These are phyloP conservation scores for Arxiozyma slooffiae DNA, from an alignment of 1,139 yeast species.

Conservation along the genomic window DNA sequence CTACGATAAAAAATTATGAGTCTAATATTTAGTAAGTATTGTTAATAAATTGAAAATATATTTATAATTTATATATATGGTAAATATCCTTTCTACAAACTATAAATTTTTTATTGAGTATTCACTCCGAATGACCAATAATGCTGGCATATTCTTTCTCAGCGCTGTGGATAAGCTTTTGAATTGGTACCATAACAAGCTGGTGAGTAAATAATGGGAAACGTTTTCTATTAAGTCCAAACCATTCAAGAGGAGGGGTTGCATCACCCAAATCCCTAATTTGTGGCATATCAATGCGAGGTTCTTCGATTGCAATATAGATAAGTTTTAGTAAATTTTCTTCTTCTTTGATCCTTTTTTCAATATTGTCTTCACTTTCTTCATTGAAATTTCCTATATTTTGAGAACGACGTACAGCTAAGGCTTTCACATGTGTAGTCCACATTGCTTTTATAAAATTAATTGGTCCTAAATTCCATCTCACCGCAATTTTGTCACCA, in stretches of 20 bases:
- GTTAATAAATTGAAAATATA: neutral
- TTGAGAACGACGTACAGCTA: slow-evolving; percentile 40
- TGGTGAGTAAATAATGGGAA: slow-evolving; percentile 85
- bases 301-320: slow-evolving; percentile 62
- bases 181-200: slow-evolving; percentile 61
- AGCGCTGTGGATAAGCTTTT: slow-evolving; percentile 57
- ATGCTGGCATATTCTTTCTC: slow-evolving; percentile 36
- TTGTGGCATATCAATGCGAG: slow-evolving; percentile 81
- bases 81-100: neutral
- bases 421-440: slow-evolving; percentile 59
- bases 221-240: slow-evolving; percentile 78
- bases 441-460: slow-evolving; percentile 87
- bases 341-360: slow-evolving; percentile 54
- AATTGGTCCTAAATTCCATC: slow-evolving; percentile 92
- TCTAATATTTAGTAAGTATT: neutral
- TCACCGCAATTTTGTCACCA: slow-evolving; percentile 81
- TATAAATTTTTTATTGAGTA: neutral
- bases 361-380: slow-evolving; percentile 34
- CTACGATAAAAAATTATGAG: slow-evolving; percentile 62
- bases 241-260: slow-evolving; percentile 97
- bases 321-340: slow-evolving; percentile 47
- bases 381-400: slow-evolving; percentile 24
- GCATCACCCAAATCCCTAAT: slow-evolving; percentile 88
- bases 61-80: no score
- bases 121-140: slow-evolving; percentile 27